These are phyloP conservation scores for Parathielavia appendiculata DNA, from an alignment of 495 filamentous ascomycete genomes.

Conservation along the genomic window DNA sequence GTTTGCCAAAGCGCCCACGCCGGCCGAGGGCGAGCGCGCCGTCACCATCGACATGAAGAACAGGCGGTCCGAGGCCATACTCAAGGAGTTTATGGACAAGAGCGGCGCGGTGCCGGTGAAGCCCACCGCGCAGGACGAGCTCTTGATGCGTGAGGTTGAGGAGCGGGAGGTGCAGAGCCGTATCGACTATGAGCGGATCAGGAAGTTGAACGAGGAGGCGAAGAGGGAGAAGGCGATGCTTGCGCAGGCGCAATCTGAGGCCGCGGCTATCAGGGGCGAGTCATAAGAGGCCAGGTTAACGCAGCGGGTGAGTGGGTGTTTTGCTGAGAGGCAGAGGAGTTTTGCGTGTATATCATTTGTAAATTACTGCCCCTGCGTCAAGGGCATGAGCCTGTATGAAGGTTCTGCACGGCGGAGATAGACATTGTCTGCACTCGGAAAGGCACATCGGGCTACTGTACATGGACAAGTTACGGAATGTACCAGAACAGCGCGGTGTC, in stretches of 20 bases:
- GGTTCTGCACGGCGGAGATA: not conserved
- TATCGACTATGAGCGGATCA: conserved; percentile 54
- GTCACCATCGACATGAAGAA: conserved; percentile 61
- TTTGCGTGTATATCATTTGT: conserved; percentile 27
- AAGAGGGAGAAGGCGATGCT: conserved; percentile 54
- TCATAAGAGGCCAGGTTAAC: not conserved
- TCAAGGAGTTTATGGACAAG: conserved; percentile 58
- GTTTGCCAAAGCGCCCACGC: conserved; percentile 37
- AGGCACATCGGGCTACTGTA: too few species aligned
- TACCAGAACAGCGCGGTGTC: too few species aligned
- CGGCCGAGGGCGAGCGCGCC: conserved; percentile 40
- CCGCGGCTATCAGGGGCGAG: conserved; percentile 29
- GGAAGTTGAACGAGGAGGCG: conserved; percentile 57
- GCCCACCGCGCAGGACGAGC: conserved; percentile 56
- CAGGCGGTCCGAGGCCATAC: conserved; percentile 57
- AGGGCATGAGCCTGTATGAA: not conserved
- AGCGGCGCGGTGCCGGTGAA: conserved; percentile 62
- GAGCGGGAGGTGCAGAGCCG: conserved; percentile 48
- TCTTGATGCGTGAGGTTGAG: conserved; percentile 54
- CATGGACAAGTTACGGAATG: too few species aligned
- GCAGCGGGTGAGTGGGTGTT: not conserved
- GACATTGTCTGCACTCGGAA: not conserved
- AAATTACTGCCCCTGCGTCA: conserved; percentile 16
- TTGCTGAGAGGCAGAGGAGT: conserved; percentile 1
- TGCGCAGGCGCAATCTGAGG: conserved; percentile 29